phyloP scores from a whole-genome alignment of 352 stramenopile genomes.

The Globisporangium apiculatum region DNA sequence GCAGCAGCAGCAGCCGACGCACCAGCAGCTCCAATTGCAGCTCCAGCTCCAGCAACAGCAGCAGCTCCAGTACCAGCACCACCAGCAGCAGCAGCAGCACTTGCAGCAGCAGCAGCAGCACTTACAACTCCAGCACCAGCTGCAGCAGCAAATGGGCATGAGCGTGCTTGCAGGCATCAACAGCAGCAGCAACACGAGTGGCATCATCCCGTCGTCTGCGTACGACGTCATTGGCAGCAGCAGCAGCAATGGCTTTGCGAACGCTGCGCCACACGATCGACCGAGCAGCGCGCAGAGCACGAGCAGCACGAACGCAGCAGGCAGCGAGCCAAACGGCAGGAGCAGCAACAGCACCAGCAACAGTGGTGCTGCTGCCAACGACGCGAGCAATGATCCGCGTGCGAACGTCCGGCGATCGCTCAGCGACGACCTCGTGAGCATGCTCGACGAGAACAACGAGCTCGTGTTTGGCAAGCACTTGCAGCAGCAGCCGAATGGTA shows the following conservation, averaged over 20 bases:
- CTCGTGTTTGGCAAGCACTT: slow-evolving; percentile 24
- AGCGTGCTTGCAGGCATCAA: slow-evolving; percentile 5
- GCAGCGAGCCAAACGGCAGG: not conserved
- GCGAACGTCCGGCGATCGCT: slow-evolving; percentile 44
- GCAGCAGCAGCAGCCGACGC: slow-evolving; percentile 17
- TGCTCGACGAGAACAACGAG: slow-evolving; percentile 55
- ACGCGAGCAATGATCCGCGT: slow-evolving; percentile 18
- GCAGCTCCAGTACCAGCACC: not conserved
- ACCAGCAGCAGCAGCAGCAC: not conserved
- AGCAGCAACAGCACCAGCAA: slow-evolving; percentile 8
- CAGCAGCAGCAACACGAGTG: not conserved
- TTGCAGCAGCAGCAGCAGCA: slow-evolving; percentile 6
- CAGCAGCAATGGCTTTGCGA: not conserved
- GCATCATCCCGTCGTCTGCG: slow-evolving; percentile 12
- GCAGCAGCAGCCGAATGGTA: slow-evolving; percentile 11
- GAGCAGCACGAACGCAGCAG: slow-evolving; percentile 3
- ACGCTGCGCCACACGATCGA: not conserved
- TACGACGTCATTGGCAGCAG: slow-evolving; percentile 8
- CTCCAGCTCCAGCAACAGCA: not conserved
- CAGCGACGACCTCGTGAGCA: slow-evolving; percentile 73
- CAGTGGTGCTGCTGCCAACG: slow-evolving; percentile 11
- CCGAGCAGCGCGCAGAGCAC: slow-evolving; percentile 14
- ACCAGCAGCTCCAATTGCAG: not conserved
- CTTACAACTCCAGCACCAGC: slow-evolving; percentile 11
- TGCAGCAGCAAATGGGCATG: slow-evolving; percentile 11